Conservation (phyloP, 805 yeast species). For the Saturnispora sanitii region DNA sequence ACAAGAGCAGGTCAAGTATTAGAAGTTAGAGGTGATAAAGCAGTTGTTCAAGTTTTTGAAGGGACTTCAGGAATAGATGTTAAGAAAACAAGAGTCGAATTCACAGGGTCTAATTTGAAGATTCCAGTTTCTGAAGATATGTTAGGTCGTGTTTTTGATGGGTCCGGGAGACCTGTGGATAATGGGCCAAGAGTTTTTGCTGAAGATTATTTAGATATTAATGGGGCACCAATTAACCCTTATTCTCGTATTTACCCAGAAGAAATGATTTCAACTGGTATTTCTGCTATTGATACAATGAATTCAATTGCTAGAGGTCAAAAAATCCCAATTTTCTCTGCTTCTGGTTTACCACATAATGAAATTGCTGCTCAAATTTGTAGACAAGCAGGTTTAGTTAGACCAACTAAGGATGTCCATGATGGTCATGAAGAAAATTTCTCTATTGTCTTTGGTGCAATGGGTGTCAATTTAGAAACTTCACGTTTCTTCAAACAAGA, state of each 20-base stretch:
- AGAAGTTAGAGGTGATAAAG: conserved; percentile 95
- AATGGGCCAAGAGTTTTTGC: conserved; percentile 98
- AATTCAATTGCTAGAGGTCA: conserved; percentile 99
- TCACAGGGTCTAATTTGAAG: conserved; percentile 89
- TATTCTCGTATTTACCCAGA: conserved; percentile 98
- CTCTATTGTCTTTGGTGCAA: conserved; percentile 98
- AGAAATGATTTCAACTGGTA: conserved; percentile 99
- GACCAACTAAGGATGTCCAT: conserved; percentile 99
- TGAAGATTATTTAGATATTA: conserved; percentile 95
- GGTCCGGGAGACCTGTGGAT: conserved; percentile 97
- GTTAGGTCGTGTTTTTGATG: conserved; percentile 96
- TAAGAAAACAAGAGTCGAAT: conserved; percentile 93
- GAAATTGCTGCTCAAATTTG: conserved; percentile 99
- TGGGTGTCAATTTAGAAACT: conserved; percentile 99
- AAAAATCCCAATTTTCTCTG: conserved; percentile 97
- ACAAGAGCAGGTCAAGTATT: conserved; percentile 95
- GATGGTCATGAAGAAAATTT: conserved; percentile 99
- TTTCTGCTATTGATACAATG: conserved; percentile 98
- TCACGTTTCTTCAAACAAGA: conserved; percentile 98
- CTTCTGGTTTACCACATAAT: conserved; percentile 98
- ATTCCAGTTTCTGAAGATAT: conserved; percentile 95
- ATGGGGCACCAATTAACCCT: conserved; percentile 98
- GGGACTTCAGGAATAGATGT: conserved; percentile 99
- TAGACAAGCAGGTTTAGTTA: conserved; percentile 98
- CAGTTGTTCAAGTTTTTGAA: conserved; percentile 97